Evolutionary conservation across 225 moss, liverwort and hornwort species (phyloP), one percentile per base, ranked within the genome.

Genomic region (Marchantia polymorpha): DNA sequence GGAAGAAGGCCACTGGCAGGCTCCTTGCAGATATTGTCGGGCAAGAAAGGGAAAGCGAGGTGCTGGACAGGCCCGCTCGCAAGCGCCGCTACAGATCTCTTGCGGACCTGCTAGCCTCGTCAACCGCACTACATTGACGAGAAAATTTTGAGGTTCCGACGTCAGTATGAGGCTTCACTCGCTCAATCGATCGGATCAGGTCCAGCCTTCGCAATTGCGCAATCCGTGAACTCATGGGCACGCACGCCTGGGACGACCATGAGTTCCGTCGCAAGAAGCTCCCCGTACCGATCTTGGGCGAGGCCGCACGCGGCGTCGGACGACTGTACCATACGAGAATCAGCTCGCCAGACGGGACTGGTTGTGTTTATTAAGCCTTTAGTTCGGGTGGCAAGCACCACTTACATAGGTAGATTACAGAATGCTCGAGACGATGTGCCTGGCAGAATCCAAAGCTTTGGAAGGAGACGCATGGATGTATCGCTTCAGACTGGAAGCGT

Each of bases 81-180:
- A 79, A 79, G 79, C 79, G 71, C 79, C 79, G 79, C 72, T 79
- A 79, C 79, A 79, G 70, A 79, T 79, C 79, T 79, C 79, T 79
- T 26, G 30, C 78, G 15, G 78, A 66, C 48, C 78, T 78, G 49
- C 64, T 39, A 39, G 39, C 39, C 53, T 11, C 64, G 78, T 53
- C 52, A 13, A 78, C 14, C 25, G 10, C 66, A 78, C 14, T 48
- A 3, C 66, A 52, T 23, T 50, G 39, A 74, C 13, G 17, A 74
- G 55, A 8, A 8, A 20, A 56, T 50, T 73, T 73, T 12, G 52
- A n/a, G 25, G 73, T 51, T 47, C 51, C n/a, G 25, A 51, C 7
- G 26, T 52, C 47, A 19, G 71, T n/a, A 15, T 50, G 39, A n/a
- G 7, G 19, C 11, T n/a, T 10, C 14, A 12, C 16, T 10, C 14